Base-by-base conservation (phyloP, 164 flowering plant genomes). In the Liquidambar formosana region DNA sequence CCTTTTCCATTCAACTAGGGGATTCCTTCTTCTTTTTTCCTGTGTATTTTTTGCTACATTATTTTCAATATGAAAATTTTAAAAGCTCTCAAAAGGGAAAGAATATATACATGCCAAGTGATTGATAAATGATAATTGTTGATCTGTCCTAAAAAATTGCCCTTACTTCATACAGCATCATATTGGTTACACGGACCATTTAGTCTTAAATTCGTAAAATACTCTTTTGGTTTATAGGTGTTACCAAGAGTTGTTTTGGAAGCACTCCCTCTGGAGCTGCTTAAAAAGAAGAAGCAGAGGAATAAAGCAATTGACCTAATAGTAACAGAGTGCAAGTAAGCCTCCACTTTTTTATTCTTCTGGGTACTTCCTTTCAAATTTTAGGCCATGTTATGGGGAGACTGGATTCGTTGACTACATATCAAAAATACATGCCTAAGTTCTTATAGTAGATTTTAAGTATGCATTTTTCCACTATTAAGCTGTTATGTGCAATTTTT, bases 181-280 rank as follows among this genome's bases (percentile, higher is more conserved):
- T 25, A 2, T 43, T 58, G 26, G n/a, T n/a, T n/a, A n/a, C n/a
- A n/a, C 1, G 14, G 4, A 14, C 5, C 11, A 13, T 18, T 58
- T 27, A 3, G 28, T 58, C 15, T 26, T 14, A 22, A n/a, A 65
- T 15, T 15, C 47, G 43, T n/a, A n/a, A n/a, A n/a, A n/a, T n/a
- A n/a, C 65, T 16, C 41, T 54, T 22, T 59, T 67, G 59, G 51
- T 70, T 44, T 48, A 22, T 78, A 95, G 99, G 77, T 95, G 33
- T 72, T 95, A 58, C 99, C 99, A 57, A 88, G 99, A 82, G 77
- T 95, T 70, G 94, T 89, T 72, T 75, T 95, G 59, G 98, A 95
- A 82, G 94, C 91, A 59, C 58, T 66, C 75, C 99, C 97, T 0
- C 67, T 49, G 62, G 90, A 90, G 61, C 66, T 91, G 66, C 93